Evolutionary conservation across 208 protist genomes (phyloP).

Genomic region (Crithidia mellificae): DNA sequence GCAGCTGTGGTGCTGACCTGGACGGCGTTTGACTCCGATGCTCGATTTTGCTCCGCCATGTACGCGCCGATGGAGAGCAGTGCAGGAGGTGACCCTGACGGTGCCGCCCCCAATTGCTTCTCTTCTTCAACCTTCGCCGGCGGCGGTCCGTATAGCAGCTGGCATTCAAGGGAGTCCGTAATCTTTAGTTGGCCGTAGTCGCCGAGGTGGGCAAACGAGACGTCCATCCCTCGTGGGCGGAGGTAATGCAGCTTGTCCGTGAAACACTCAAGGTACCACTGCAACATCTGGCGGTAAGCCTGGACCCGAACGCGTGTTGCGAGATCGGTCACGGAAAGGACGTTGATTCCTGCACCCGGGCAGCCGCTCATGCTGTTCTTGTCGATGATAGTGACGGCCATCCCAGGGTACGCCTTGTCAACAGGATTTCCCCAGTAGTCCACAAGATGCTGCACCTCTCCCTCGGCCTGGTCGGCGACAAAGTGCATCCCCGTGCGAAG

Average conservation of each 20-base stretch:
- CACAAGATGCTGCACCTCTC: slow-evolving; percentile 71
- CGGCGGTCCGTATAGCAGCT: slow-evolving; percentile 77
- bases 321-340: slow-evolving; percentile 65
- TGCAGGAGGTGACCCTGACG: slow-evolving; percentile 9
- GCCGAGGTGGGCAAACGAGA: slow-evolving; percentile 78
- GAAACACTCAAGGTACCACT: slow-evolving; percentile 88
- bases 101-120: slow-evolving; percentile 9
- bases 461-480: slow-evolving; percentile 85
- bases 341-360: slow-evolving; percentile 75
- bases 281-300: slow-evolving; percentile 74
- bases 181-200: slow-evolving; percentile 83
- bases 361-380: slow-evolving; percentile 76
- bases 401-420: slow-evolving; percentile 65
- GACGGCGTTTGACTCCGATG: slow-evolving; percentile 25
- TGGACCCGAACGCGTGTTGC: slow-evolving; percentile 55
- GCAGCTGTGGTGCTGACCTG: slow-evolving; percentile 9
- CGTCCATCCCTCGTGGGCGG: slow-evolving; percentile 75
- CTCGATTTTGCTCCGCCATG: slow-evolving; percentile 35
- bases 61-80: slow-evolving; percentile 38
- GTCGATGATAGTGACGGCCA: slow-evolving; percentile 86
- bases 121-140: slow-evolving; percentile 6
- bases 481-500: slow-evolving; percentile 80
- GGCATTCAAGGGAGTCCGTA: slow-evolving; percentile 64
- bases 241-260: slow-evolving; percentile 63
- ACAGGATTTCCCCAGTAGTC: slow-evolving; percentile 82